Evolutionary conservation across 2,329 filamentous ascomycete species (phyloP).

Genomic region (Aspergillus candidus): DNA sequence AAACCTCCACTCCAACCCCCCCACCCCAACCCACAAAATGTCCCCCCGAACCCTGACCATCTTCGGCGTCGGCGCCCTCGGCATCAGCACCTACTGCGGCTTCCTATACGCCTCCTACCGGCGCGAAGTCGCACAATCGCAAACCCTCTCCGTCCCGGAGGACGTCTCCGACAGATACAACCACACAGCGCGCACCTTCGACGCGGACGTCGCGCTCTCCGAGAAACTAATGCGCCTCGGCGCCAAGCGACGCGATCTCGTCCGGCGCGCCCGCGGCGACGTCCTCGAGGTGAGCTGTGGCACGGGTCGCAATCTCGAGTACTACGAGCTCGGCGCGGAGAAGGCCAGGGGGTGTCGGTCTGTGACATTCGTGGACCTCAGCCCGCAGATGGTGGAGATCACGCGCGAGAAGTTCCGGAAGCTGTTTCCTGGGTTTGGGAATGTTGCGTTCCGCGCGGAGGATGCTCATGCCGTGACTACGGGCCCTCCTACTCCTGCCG

Average conservation of each 20-base stretch:
- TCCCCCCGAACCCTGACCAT: constrained; percentile 32
- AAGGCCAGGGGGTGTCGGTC: constrained; percentile 33
- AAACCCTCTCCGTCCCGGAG: constrained; percentile 28
- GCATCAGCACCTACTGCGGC: constrained; percentile 39
- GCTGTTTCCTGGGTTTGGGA: constrained; percentile 27
- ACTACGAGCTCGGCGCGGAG: constrained; percentile 38
- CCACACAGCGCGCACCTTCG: constrained; percentile 37
- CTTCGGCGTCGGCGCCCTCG: constrained; percentile 34
- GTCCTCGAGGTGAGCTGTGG: constrained; percentile 47
- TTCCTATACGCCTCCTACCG: constrained; percentile 41
- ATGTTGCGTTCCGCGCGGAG: constrained; percentile 30
- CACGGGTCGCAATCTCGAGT: constrained; percentile 45
- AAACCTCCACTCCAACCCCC: constrained; percentile 16
- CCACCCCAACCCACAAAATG: constrained; percentile 13
- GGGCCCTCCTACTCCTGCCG: constrained; percentile 1
- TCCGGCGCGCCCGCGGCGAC: constrained; percentile 39
- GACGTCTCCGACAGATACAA: constrained; percentile 46
- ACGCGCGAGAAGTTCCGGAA: constrained; percentile 39
- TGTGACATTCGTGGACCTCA: constrained; percentile 45
- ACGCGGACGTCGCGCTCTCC: constrained; percentile 40
- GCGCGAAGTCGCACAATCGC: constrained; percentile 28
- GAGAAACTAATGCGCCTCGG: constrained; percentile 41
- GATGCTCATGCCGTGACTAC: constrained; percentile 30
- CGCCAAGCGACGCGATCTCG: constrained; percentile 36
- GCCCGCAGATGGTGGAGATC: constrained; percentile 43